phyloP scores from a whole-genome alignment of 1,284 basidiomycete species.

The Thecaphora frezii region DNA sequence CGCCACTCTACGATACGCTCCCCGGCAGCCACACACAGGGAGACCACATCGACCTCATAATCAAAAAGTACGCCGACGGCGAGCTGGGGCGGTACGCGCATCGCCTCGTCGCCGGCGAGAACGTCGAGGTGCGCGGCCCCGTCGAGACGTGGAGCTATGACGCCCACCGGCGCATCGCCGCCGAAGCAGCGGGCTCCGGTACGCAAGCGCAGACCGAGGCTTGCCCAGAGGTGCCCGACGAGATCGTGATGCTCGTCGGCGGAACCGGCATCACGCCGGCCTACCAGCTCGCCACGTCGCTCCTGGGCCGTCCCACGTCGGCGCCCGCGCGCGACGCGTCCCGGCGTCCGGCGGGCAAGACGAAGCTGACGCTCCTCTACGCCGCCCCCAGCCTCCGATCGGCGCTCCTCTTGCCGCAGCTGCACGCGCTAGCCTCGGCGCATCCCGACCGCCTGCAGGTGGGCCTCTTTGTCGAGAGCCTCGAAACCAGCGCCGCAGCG shows the following conservation, averaged over 20 bases:
- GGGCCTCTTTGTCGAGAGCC: constrained; percentile 18
- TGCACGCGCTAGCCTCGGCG: constrained; percentile 10
- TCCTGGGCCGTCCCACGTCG: constrained; percentile 12
- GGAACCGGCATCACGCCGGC: constrained; percentile 45
- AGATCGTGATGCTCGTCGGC: constrained; percentile 31
- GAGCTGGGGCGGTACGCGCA: constrained; percentile 37
- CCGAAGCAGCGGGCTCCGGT: neutral
- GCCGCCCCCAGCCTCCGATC: constrained; percentile 14
- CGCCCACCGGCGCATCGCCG: no score
- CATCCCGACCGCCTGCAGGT: constrained; percentile 18
- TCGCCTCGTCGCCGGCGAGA: constrained; percentile 10
- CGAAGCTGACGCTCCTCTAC: constrained; percentile 32
- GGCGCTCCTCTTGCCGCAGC: constrained; percentile 27
- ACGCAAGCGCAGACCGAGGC: neutral
- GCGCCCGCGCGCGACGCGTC: neutral
- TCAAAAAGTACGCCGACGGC: constrained; percentile 43
- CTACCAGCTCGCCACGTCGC: constrained; percentile 35
- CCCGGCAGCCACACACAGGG: constrained; percentile 6
- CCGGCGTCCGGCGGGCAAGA: neutral
- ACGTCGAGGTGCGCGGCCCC: constrained; percentile 36
- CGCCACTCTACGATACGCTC: constrained; percentile 34
- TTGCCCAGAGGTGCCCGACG: constrained; percentile 11
- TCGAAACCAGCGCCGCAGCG: constrained; percentile 1
- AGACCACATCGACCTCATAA: constrained; percentile 17
- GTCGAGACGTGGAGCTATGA: constrained; percentile 32